A percentile compares a stretch with the other conserved stretches of the same genome.
phyloP scores from a whole-genome alignment of 345 rosid genomes.

The Leavenworthia alabamica region DNA sequence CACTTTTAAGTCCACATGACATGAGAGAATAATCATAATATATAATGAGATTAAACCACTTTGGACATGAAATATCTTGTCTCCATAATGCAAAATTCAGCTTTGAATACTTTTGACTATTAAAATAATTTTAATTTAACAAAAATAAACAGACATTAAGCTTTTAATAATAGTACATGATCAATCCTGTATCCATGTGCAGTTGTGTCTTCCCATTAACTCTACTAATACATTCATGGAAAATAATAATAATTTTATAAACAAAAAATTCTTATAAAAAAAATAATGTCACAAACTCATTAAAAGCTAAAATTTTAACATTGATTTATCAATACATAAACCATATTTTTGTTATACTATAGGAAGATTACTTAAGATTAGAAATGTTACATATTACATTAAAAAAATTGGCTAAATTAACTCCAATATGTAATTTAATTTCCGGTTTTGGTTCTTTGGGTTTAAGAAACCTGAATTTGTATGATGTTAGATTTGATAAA shows the following conservation, averaged over 20 bases:
- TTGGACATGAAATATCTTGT: conserved; percentile 29
- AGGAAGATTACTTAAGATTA: too few relatives aligned
- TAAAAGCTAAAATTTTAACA: too few relatives aligned
- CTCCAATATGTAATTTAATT: too few relatives aligned
- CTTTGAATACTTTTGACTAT: conserved; percentile 28
- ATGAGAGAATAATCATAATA: conserved; percentile 22
- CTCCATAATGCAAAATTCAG: conserved; percentile 33
- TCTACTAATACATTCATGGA: not conserved
- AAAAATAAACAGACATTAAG: conserved; percentile 8
- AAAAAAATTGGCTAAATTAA: too few relatives aligned
- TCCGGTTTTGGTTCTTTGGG: too few relatives aligned
- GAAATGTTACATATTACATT: too few relatives aligned
- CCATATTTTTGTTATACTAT: too few relatives aligned
- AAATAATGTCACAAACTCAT: not conserved
- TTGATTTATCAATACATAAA: too few relatives aligned
- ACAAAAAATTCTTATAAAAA: too few relatives aligned
- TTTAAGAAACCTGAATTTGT: too few relatives aligned
- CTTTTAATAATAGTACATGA: conserved; percentile 7
- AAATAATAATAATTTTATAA: not conserved
- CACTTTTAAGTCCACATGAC: conserved; percentile 31
- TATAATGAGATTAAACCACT: conserved; percentile 28
- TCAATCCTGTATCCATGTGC: conserved; percentile 24
- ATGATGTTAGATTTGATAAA: too few relatives aligned
- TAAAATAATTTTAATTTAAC: not conserved
- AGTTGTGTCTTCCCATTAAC: conserved; percentile 32